Conservation (phyloP, 1,139 yeast species). For the Komagataea norvegica region DNA sequence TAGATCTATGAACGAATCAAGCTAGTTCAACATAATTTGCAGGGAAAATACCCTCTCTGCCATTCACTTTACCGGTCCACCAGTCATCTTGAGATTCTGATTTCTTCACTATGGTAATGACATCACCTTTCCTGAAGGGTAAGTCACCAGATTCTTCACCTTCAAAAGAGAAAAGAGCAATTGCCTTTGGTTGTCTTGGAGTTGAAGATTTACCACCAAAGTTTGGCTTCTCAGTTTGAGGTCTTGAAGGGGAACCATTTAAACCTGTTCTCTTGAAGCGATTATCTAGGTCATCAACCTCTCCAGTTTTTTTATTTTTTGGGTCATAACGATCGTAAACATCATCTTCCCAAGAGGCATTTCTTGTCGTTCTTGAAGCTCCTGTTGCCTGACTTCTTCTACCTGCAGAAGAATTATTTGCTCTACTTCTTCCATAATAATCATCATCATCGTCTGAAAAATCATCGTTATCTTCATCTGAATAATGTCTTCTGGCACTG, state of each 20-base stretch:
- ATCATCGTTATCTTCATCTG: conserved; percentile 17
- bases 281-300: conserved; percentile 32
- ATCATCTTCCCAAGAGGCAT: conserved; percentile 79
- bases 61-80: conserved; percentile 95
- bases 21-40: conserved; percentile 92
- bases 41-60: conserved; percentile 88
- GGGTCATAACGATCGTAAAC: conserved; percentile 50
- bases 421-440: conserved; percentile 33
- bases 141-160: conserved; percentile 92
- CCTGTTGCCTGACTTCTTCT: conserved; percentile 28
- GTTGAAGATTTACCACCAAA: conserved; percentile 32
- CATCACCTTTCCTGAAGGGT: conserved; percentile 91
- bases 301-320: conserved; percentile 2
- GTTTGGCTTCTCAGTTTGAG: conserved; percentile 50
- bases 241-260: conserved; percentile 34
- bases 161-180: conserved; percentile 81
- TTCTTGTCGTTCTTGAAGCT: conserved; percentile 23
- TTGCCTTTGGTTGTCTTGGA: conserved; percentile 66
- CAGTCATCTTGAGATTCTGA: conserved; percentile 89
- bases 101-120: conserved; percentile 80
- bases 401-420: conserved; percentile 20
- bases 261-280: conserved; percentile 31
- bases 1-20: conserved; percentile 24
- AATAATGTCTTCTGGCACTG: conserved; percentile 7
- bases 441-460: conserved; percentile 29